Percentiles rank a stretch among this genome's conserved stretches.
These are phyloP conservation scores for Aspergillus ustus DNA, from an alignment of 2,329 filamentous ascomycete species.

Conservation along the genomic window DNA sequence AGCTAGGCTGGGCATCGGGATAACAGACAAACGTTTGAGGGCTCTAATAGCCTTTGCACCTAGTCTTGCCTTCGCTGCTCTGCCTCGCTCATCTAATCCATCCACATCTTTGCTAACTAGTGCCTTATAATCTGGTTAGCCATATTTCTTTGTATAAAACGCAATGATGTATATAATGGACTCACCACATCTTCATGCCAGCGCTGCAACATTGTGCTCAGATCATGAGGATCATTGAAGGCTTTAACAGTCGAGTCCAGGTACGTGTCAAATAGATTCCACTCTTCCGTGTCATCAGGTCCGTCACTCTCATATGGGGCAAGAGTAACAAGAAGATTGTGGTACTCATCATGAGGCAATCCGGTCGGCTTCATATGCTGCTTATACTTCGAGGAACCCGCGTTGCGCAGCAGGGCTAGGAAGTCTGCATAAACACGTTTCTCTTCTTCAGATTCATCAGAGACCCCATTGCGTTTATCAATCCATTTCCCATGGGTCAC, in stretches of 20 bases:
- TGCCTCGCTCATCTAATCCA: slow-evolving; percentile 1
- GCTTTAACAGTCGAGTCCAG: slow-evolving; percentile 1
- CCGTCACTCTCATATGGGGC: slow-evolving; percentile 13
- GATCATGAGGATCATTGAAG: slow-evolving; percentile 6
- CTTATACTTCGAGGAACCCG: slow-evolving; percentile 11
- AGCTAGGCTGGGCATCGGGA: slow-evolving; percentile 2
- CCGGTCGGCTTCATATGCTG: neutral
- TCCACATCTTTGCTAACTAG: neutral
- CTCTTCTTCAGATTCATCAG: slow-evolving; percentile 1
- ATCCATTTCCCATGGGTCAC: slow-evolving; percentile 4
- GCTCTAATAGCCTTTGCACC: slow-evolving; percentile 6
- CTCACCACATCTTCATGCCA: slow-evolving; percentile 10
- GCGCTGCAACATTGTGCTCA: slow-evolving; percentile 6
- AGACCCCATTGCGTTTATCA: slow-evolving; percentile 14
- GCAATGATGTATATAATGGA: neutral
- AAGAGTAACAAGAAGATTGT: neutral
- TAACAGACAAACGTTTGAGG: slow-evolving; percentile 4
- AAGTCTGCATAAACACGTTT: neutral
- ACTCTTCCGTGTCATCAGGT: slow-evolving; percentile 9
- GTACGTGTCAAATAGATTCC: slow-evolving; percentile 11
- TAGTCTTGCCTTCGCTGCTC: slow-evolving; percentile 2
- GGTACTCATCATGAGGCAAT: slow-evolving; percentile 1
- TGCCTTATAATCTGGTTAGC: neutral
- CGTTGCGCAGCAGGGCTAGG: slow-evolving; percentile 1
- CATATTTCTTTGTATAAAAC: neutral